These are phyloP conservation scores for Penicillium expansum DNA, from an alignment of 2,329 filamentous ascomycete species.

Conservation along the genomic window DNA sequence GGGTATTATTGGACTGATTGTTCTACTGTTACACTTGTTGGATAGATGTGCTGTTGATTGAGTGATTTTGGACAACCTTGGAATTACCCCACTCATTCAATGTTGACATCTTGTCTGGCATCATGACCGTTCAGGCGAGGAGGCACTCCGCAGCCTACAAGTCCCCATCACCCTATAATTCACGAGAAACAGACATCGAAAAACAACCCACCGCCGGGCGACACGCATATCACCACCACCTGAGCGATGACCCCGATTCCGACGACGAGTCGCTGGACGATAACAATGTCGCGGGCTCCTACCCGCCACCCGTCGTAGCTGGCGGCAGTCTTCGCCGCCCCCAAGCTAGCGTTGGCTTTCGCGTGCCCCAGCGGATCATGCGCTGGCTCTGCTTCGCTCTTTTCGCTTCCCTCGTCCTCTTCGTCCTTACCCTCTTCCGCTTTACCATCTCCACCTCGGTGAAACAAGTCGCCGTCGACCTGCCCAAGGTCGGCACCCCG, in stretches of 20 bases:
- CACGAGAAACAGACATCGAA: constrained; percentile 33
- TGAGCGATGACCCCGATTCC: constrained; percentile 25
- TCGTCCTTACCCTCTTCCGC: constrained; percentile 72
- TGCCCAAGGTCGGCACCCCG: constrained; percentile 56
- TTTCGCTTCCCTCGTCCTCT: constrained; percentile 66
- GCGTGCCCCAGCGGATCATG: constrained; percentile 69
- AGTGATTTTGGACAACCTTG: constrained; percentile 1
- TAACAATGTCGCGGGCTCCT: constrained; percentile 47
- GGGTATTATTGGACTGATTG: not conserved
- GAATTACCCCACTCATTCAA: constrained; percentile 14
- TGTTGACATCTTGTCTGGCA: constrained; percentile 21
- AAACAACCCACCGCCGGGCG: constrained; percentile 28
- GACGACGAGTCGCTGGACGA: constrained; percentile 22
- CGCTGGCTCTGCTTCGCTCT: constrained; percentile 74
- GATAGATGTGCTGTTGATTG: constrained; percentile 7
- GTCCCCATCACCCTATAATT: constrained; percentile 21
- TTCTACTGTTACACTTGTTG: not conserved
- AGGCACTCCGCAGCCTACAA: constrained; percentile 30
- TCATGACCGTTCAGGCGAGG: constrained; percentile 34
- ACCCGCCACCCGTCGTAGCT: constrained; percentile 38
- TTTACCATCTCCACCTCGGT: constrained; percentile 58
- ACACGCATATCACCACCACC: constrained; percentile 22
- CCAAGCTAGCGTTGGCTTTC: constrained; percentile 49
- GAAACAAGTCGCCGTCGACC: constrained; percentile 31
- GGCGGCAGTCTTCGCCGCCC: constrained; percentile 34